phyloP scores from a whole-genome alignment of 257 asterid species.

The Buddleja alternifolia region DNA sequence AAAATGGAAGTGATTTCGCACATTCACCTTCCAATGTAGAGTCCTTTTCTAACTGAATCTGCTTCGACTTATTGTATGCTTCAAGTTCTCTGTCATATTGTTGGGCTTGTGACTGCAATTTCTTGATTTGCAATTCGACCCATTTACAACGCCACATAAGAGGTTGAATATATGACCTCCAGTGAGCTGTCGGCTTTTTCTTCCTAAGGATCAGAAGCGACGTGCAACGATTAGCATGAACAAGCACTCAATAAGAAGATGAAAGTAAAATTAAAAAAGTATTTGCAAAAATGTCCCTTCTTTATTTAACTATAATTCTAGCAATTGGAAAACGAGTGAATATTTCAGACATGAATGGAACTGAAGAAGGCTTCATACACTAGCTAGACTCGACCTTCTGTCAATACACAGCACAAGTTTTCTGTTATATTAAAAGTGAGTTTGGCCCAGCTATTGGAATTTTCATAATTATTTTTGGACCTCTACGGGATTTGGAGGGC shows the following conservation, averaged over 20 bases:
- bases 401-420: no score
- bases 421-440: no score
- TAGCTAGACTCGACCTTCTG: neutral
- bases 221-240: slow-evolving; percentile 7
- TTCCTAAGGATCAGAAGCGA: slow-evolving; percentile 44
- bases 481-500: no score
- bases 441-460: no score
- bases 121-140: slow-evolving; percentile 72
- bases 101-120: slow-evolving; percentile 49
- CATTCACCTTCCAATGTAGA: slow-evolving; percentile 35
- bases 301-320: neutral
- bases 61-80: slow-evolving; percentile 38
- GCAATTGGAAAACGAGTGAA: neutral
- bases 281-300: neutral
- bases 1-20: slow-evolving; percentile 50
- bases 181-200: slow-evolving; percentile 65
- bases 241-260: slow-evolving; percentile 4
- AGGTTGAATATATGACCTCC: slow-evolving; percentile 69
- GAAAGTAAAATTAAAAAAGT: neutral
- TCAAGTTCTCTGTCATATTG: slow-evolving; percentile 59
- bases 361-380: neutral
- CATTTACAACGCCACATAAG: slow-evolving; percentile 88
- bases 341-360: slow-evolving; percentile 7
- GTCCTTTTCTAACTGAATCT: slow-evolving; percentile 31
- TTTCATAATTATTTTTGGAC: no score